Evolutionary conservation across 495 filamentous ascomycete genomes (phyloP).

Genomic region (Trichoderma virens): DNA sequence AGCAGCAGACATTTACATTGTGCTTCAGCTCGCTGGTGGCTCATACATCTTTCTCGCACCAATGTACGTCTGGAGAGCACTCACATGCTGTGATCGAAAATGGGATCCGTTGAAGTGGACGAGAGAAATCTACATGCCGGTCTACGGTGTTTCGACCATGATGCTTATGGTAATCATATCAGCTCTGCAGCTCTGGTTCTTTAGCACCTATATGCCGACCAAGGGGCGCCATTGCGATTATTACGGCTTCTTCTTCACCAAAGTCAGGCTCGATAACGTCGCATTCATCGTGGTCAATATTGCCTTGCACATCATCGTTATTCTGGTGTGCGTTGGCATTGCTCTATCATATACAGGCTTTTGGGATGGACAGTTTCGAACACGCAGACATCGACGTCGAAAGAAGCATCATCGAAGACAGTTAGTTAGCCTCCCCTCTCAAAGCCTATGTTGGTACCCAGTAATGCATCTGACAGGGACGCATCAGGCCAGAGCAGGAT

Average conservation of each 20-base stretch:
- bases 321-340: constrained; percentile 2
- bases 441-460: background rate
- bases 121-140: background rate
- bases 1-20: constrained; percentile 18
- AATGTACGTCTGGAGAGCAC: constrained; percentile 21
- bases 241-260: constrained; percentile 10
- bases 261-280: background rate
- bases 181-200: constrained; percentile 4
- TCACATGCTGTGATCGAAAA: constrained; percentile 18
- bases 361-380: background rate
- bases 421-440: background rate
- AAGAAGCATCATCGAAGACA: background rate
- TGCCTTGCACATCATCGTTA: background rate
- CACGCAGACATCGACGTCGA: background rate
- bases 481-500: background rate
- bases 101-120: constrained; percentile 17
- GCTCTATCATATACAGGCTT: background rate
- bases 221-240: background rate
- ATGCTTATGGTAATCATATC: background rate
- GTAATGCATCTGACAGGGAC: background rate
- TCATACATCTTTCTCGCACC: constrained; percentile 19
- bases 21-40: constrained; percentile 24
- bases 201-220: background rate
- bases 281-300: constrained; percentile 3
- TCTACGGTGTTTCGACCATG: background rate